Conservation (phyloP, 352 stramenopile genomes). For the Globisporangium uncinulatum region DNA sequence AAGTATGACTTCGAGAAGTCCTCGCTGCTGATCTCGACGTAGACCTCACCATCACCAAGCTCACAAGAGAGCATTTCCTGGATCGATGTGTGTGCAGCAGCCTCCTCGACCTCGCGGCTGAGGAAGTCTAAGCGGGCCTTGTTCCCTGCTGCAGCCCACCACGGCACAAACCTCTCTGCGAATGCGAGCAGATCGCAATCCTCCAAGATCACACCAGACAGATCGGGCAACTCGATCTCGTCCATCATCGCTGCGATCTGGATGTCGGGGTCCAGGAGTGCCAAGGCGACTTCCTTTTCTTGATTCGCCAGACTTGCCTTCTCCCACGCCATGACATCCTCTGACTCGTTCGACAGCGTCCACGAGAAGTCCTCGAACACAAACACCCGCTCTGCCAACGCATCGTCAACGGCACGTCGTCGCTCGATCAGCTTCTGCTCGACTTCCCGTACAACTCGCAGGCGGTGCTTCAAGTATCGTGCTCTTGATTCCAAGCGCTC, state of each 20-base stretch:
- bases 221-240: conserved; percentile 51
- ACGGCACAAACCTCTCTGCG: conserved; percentile 43
- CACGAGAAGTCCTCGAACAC: conserved; percentile 51
- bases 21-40: conserved; percentile 11
- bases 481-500: conserved; percentile 29
- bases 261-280: conserved; percentile 45
- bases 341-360: conserved; percentile 16
- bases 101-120: conserved; percentile 38
- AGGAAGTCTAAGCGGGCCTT: conserved; percentile 50
- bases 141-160: conserved; percentile 46
- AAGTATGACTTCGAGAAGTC: conserved; percentile 49
- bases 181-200: conserved; percentile 42
- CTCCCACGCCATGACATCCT: conserved; percentile 36
- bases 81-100: conserved; percentile 29
- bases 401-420: neutral
- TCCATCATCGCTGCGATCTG: conserved; percentile 53
- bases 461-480: conserved; percentile 28
- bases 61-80: conserved; percentile 29
- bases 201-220: conserved; percentile 29
- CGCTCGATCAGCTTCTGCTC: conserved; percentile 24
- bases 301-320: conserved; percentile 27
- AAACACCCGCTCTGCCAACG: conserved; percentile 19
- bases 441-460: conserved; percentile 20
- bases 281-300: conserved; percentile 46
- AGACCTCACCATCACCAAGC: conserved; percentile 2